Base-by-base conservation (phyloP, 148 eudicot species). In the Drosera capensis region DNA sequence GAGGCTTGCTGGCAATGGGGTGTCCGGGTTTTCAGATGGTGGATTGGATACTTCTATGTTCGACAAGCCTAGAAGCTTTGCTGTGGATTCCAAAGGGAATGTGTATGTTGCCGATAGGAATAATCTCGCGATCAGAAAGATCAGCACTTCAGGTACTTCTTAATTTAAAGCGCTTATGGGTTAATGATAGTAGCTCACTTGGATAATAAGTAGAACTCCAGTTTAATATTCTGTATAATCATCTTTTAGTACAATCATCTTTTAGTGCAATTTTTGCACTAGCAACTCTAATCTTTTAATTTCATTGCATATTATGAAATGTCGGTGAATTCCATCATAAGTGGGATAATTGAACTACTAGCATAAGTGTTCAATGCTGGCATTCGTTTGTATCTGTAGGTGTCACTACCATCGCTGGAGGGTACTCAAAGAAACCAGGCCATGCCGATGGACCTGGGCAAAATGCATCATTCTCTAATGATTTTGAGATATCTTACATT, bases 341-440 rank as follows among this genome's bases (percentile, higher is more conserved):
- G n/a, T n/a, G n/a, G n/a, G n/a, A n/a, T n/a, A n/a, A n/a, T n/a
- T n/a, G n/a, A n/a, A n/a, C n/a, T n/a, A n/a, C n/a, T n/a, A n/a
- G n/a, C n/a, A n/a, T n/a, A n/a, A n/a, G n/a, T n/a, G n/a, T n/a
- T n/a, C n/a, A n/a, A n/a, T n/a, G n/a, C n/a, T n/a, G n/a, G n/a
- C n/a, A n/a, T 13, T 42, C 30, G 13, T 35, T 73, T 22, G 55
- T 16, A 34, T 45, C 12, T 54, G 14, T 43, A 84, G 95, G 90
- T 54, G 83, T 73, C 44, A 74, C 72, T 47, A 84, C 88, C 29
- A 80, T 84, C 45, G 95, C 95, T 26, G 94, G 94, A 19, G 77
- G 85, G 37, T 23, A 30, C 51, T 55, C 73, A 29, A 49, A 52
- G 51, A 56, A 17, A 14, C 11, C 68, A 28, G 85, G 90, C 29